Percentiles rank a stretch among this genome's conserved stretches.
These are phyloP conservation scores for Martensiomyces pterosporus DNA, from an alignment of 192 early-diverging fungal genomes.

Conservation along the genomic window DNA sequence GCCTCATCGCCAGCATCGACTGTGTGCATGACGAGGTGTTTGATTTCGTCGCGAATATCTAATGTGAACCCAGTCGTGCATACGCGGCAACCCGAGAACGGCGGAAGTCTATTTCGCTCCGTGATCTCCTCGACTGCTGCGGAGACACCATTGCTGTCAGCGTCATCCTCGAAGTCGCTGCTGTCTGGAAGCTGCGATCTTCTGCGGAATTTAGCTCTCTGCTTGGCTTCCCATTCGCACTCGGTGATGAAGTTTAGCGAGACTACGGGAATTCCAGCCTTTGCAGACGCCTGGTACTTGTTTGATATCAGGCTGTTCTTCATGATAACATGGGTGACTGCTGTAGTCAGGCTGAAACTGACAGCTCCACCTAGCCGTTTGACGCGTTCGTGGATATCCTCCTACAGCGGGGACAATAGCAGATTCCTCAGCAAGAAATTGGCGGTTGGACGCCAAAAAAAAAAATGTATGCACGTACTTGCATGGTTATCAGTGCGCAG, in stretches of 20 bases:
- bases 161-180: not conserved
- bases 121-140: slow-evolving; percentile 15
- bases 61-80: slow-evolving; percentile 39
- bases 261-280: slow-evolving; percentile 37
- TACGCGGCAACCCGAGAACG: slow-evolving; percentile 41
- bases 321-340: slow-evolving; percentile 38
- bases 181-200: not conserved
- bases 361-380: slow-evolving; percentile 34
- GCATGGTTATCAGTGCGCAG: too few species aligned
- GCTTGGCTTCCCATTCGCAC: slow-evolving; percentile 31
- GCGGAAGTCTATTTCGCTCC: slow-evolving; percentile 19
- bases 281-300: slow-evolving; percentile 41
- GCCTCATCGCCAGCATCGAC: not conserved
- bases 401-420: slow-evolving; percentile 22
- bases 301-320: slow-evolving; percentile 19
- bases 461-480: too few species aligned
- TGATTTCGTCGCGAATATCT: slow-evolving; percentile 37
- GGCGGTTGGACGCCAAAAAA: not conserved
- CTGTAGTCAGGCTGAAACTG: slow-evolving; percentile 35
- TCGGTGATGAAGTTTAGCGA: slow-evolving; percentile 34
- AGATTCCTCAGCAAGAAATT: too few species aligned
- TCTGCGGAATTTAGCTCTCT: not conserved
- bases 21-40: slow-evolving; percentile 3
- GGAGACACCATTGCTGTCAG: not conserved
- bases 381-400: slow-evolving; percentile 25